Base-by-base conservation (phyloP, 23 red algal species). In the Gracilaria vermiculophylla region DNA sequence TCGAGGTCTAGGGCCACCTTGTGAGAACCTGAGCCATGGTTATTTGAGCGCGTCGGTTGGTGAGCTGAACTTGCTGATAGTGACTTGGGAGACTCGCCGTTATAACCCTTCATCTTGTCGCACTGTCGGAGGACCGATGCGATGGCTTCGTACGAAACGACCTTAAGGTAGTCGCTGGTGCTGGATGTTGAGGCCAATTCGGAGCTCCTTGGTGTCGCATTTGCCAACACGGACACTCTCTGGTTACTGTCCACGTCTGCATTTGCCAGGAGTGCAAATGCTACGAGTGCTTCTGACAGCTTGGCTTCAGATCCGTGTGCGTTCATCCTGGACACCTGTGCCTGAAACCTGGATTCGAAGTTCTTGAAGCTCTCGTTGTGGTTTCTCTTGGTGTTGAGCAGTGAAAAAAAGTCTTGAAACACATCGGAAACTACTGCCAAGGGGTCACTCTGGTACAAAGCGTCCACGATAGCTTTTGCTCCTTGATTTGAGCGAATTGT, bases 381-480 rank as follows among this genome's bases (percentile, higher is more conserved):
- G 19, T 70, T 71, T 15, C 21, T 23, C 20, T 44, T 43, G 28
- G 34, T 74, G 0, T 34, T 86, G 15, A 73, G 45, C 11, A 73
- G 23, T 29, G 41, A 2, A 1, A 51, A 20, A 14, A 73, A 73
- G 15, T 73, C 23, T 14, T 73, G 67, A 29, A 43, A 73, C 34
- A 73, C 67, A 10, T 86, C 81, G 0, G 81, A 85, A 29, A 85
- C 66, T 2, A 85, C 43, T 2, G 81, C 41, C 9, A 85, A 48
- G 19, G 61, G 62, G 9, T 85, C 81, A 36, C 35, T 20, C 5
- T 51, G 53, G 61, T 85, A 85, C 61, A 85, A 19, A 0, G 60
- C 81, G 0, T 85, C 28, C 0, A 85, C 81, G 2, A 85, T 73
- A 29, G 66, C n/a, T n/a, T n/a, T n/a, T n/a, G n/a, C n/a, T n/a